A percentile compares a stretch with the other conserved stretches of the same genome.
Evolutionary conservation across 75 land plant species (phyloP).

Genomic region (Larix kaempferi): DNA sequence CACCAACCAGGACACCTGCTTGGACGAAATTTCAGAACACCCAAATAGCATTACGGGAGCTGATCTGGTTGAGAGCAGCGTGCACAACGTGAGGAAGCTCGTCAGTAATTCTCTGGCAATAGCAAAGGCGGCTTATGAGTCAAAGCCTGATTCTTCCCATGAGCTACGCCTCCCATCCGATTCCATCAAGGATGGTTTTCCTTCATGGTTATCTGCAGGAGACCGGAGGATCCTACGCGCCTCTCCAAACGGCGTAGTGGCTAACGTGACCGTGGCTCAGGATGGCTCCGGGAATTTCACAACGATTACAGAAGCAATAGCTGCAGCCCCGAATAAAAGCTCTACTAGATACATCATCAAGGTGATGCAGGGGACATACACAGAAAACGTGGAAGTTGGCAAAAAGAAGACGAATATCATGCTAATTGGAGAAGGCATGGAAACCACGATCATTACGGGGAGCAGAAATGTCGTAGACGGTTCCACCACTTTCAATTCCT

Average conservation of each 20-base stretch:
- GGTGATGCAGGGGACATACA: slow-evolving; percentile 7
- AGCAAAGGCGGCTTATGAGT: not conserved
- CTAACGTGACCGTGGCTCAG: slow-evolving; percentile 13
- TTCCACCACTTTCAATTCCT: slow-evolving; percentile 6
- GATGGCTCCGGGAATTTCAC: slow-evolving; percentile 19
- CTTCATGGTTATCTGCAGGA: slow-evolving; percentile 18
- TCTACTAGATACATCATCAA: slow-evolving; percentile 4
- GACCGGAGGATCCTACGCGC: slow-evolving; percentile 11
- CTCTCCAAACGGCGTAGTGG: not conserved
- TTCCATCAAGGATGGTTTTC: slow-evolving; percentile 3
- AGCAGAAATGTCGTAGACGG: not conserved
- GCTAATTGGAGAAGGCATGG: slow-evolving; percentile 20
- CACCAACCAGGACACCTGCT: slow-evolving; percentile 15
- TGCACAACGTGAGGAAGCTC: not conserved
- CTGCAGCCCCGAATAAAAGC: slow-evolving; percentile 16
- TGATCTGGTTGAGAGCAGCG: not conserved
- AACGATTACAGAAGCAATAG: slow-evolving; percentile 12
- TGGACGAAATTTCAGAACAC: slow-evolving; percentile 2
- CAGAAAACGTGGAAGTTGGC: slow-evolving; percentile 14
- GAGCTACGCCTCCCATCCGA: not conserved
- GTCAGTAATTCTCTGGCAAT: not conserved
- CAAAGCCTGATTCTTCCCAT: not conserved
- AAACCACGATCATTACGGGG: slow-evolving; percentile 19
- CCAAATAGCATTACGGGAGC: not conserved
- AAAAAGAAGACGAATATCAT: slow-evolving; percentile 9